A percentile compares a stretch with the other conserved stretches of the same genome.
Conservation (phyloP, 768 basidiomycete species). For the Tulasnella sp. region DNA sequence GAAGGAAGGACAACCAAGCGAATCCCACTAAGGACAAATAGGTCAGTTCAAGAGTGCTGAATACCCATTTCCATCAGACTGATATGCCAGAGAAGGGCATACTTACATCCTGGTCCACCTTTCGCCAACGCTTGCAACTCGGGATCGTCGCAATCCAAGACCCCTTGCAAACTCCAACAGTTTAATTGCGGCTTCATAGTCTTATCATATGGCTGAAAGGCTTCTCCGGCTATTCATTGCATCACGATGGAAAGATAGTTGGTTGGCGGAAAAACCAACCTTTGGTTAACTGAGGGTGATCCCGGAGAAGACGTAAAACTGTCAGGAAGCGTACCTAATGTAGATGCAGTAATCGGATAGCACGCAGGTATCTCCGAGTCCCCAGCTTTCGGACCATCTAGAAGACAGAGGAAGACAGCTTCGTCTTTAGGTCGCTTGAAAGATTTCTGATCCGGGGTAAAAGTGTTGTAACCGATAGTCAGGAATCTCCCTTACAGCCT, state of each 20-base stretch:
- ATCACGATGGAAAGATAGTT: neutral
- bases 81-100: neutral
- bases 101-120: neutral
- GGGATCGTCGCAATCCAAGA: neutral
- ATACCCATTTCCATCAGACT: neutral
- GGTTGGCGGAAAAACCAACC: neutral
- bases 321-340: neutral
- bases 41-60: neutral
- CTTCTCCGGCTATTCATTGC: neutral
- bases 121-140: neutral
- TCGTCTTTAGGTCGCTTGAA: neutral
- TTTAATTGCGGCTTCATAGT: neutral
- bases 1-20: neutral
- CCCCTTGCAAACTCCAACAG: neutral
- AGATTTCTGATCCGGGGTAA: neutral
- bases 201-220: neutral
- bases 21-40: neutral
- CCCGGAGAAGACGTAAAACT: neutral
- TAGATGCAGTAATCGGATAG: neutral
- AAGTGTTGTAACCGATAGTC: neutral
- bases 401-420: neutral
- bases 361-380: neutral
- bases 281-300: too few relatives aligned
- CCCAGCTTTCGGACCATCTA: neutral
- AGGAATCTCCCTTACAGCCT: too few relatives aligned